phyloP scores from a whole-genome alignment of 495 filamentous ascomycete species.

The Hyaloscypha finlandica region DNA sequence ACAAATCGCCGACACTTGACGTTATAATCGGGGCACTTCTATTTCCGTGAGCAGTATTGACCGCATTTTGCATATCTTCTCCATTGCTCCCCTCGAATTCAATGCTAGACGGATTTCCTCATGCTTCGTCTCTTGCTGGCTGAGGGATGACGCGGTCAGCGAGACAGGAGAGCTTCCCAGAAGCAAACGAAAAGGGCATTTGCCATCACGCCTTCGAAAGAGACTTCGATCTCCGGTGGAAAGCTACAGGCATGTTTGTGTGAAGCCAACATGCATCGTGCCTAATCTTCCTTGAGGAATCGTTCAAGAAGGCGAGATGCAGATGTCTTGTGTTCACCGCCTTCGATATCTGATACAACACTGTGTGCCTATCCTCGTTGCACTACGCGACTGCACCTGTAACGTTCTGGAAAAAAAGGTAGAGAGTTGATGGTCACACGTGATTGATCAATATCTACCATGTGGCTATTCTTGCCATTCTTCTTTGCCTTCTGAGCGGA shows the following conservation, averaged over 20 bases:
- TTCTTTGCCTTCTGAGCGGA: too few relatives aligned
- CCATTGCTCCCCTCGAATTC: neutral
- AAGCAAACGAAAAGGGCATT: neutral
- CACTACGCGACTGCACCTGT: neutral
- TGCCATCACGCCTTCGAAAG: neutral
- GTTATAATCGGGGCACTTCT: neutral
- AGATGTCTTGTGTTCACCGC: neutral
- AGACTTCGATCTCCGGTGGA: neutral
- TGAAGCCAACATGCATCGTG: neutral
- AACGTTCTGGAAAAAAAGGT: too few relatives aligned
- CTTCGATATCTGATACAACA: neutral
- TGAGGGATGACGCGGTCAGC: neutral
- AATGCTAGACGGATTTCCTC: neutral
- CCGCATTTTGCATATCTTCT: neutral
- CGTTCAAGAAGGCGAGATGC: neutral
- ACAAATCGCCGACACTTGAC: neutral
- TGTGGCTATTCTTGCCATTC: too few relatives aligned
- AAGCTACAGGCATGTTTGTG: neutral
- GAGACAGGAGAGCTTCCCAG: neutral
- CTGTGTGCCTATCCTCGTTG: neutral
- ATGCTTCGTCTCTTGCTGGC: neutral
- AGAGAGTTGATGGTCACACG: too few relatives aligned
- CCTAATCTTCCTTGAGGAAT: neutral
- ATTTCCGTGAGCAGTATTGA: neutral
- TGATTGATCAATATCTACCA: too few relatives aligned